These are phyloP conservation scores for Talaromyces sp. DNA, from an alignment of 2,329 filamentous ascomycete genomes.

Conservation along the genomic window DNA sequence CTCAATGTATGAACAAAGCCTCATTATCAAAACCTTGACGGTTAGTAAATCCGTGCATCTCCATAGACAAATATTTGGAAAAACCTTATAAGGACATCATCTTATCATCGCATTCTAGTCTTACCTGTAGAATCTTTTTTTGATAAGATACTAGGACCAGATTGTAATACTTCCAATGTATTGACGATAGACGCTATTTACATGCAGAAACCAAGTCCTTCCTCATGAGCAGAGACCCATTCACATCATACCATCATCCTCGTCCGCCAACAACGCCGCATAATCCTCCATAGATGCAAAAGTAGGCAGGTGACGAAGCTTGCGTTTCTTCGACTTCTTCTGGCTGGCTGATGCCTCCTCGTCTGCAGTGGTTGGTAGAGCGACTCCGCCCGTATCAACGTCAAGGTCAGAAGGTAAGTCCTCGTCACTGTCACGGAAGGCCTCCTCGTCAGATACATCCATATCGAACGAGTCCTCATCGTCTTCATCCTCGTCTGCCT, in stretches of 20 bases:
- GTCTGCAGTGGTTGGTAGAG: slow-evolving; percentile 29
- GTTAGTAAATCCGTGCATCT: not conserved
- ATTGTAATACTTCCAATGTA: not conserved
- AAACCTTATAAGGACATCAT: not conserved
- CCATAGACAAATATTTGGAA: not conserved
- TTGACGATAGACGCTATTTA: slow-evolving; percentile 1
- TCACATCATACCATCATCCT: slow-evolving; percentile 52
- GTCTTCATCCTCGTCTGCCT: slow-evolving; percentile 8
- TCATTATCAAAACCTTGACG: not conserved
- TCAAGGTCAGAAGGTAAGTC: slow-evolving; percentile 52
- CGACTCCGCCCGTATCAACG: slow-evolving; percentile 44
- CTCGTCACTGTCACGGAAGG: slow-evolving; percentile 52
- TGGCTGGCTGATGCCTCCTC: slow-evolving; percentile 39
- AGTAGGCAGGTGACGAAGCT: slow-evolving; percentile 81
- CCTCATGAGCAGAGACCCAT: not conserved
- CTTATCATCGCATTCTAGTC: not conserved
- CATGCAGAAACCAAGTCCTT: slow-evolving; percentile 4
- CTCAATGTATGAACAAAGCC: too few relatives aligned
- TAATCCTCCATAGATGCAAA: slow-evolving; percentile 96
- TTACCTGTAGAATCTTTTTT: not conserved
- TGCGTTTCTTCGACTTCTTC: slow-evolving; percentile 63
- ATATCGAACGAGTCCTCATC: slow-evolving; percentile 54
- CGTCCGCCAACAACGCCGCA: slow-evolving; percentile 72
- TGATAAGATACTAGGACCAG: not conserved
- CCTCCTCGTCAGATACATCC: slow-evolving; percentile 45